Evolutionary conservation across 2,329 filamentous ascomycete species (phyloP), one percentile per base, ranked within the genome.

Genomic region (Dactylella cylindrospora): DNA sequence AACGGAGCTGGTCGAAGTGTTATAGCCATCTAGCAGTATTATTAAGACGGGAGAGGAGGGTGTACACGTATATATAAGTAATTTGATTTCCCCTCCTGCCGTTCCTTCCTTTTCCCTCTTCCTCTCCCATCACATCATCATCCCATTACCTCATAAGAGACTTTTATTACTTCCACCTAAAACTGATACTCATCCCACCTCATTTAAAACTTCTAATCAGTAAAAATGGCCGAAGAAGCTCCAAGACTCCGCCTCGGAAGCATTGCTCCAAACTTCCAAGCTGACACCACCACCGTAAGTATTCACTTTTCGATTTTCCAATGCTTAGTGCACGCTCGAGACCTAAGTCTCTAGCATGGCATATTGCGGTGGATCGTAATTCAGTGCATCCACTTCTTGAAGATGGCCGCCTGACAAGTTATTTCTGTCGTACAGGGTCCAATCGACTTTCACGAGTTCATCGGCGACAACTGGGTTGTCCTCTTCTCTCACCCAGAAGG

Each of bases 381-480:
- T n/a, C n/a, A n/a, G n/a, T 43, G 31, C 3, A 19, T 36, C 9
- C 10, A 9, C 15, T 12, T 25, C 44, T 47, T 9, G 38, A 8
- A 23, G 28, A 22, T 22, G 20, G 12, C 7, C 19, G 2, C 7
- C n/a, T n/a, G n/a, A n/a, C n/a, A n/a, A n/a, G n/a, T n/a, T n/a
- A n/a, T 6, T n/a, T 15, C 3, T 10, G 33, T 19, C 10, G 33
- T 38, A 5, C 75, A 77, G 65, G 84, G 83, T 57, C 77, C 77
- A 50, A 84, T 86, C 71, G 78, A 85, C 74, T 86, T 86, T 78
- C 84, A 86, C 75, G 76, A 85, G 68, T 86, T 81, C 77, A 84
- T 86, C 67, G 83, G 82, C 69, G 77, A 84, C 76, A 82, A 78
- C 68, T 86, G 83, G 83, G 80, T 83, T 62, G 77, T 86, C 65